Conservation (phyloP, 2,329 filamentous ascomycete genomes). For the Apiospora saccharicola region DNA sequence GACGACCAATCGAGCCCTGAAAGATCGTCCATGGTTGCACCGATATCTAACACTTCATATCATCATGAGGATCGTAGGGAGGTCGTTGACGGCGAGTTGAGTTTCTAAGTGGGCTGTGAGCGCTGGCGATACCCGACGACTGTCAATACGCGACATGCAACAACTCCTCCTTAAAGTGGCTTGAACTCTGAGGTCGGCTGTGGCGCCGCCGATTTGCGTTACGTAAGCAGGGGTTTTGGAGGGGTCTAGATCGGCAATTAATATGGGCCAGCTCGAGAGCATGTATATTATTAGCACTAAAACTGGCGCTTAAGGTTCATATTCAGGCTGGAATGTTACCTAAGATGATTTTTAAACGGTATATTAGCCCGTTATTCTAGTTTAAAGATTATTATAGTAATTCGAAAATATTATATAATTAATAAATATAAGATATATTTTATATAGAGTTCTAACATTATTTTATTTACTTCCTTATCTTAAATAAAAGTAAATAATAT, state of each 20-base stretch:
- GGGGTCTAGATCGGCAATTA: neutral
- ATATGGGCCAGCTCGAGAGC: too few species aligned
- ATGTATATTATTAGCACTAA: too few species aligned
- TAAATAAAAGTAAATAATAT: too few species aligned
- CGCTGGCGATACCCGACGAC: constrained; percentile 3
- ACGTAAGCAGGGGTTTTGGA: neutral
- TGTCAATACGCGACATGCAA: constrained; percentile 16
- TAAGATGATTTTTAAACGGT: too few species aligned
- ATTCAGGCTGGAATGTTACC: too few species aligned
- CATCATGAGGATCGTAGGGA: constrained; percentile 30
- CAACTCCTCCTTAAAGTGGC: constrained; percentile 15
- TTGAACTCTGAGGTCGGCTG: constrained; percentile 19
- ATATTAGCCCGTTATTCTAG: too few species aligned
- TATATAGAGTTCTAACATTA: too few species aligned
- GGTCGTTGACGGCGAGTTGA: neutral
- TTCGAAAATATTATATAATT: too few species aligned
- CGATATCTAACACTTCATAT: constrained; percentile 35
- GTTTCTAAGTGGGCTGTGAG: constrained; percentile 10
- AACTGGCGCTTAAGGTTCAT: too few species aligned
- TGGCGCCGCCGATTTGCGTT: neutral
- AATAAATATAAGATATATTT: too few species aligned
- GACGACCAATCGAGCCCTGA: constrained; percentile 45
- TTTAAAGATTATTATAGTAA: too few species aligned
- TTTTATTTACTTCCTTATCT: too few species aligned
- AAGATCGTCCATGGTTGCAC: constrained; percentile 43